Conservation (phyloP, 2,329 filamentous ascomycete species). For the Stagonosporopsis cucurbitacearum region DNA sequence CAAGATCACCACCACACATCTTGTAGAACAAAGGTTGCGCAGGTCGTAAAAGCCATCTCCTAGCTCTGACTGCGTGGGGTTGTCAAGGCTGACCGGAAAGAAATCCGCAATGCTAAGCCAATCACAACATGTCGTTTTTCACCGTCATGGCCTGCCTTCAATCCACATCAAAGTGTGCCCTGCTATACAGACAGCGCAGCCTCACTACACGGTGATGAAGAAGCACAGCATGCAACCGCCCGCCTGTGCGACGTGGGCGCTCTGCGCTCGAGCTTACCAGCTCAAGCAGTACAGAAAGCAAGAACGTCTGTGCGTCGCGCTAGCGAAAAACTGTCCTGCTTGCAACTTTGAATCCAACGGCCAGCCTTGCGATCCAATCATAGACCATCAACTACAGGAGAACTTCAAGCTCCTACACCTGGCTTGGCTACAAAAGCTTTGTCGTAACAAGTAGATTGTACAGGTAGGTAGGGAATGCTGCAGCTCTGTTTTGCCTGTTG, state of each 20-base stretch:
- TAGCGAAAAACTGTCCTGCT: constrained; percentile 32
- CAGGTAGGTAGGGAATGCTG: background rate
- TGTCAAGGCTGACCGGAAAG: constrained; percentile 1
- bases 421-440: background rate
- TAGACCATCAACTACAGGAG: background rate
- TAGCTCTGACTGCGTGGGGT: constrained; percentile 3
- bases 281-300: background rate
- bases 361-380: constrained; percentile 1
- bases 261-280: background rate
- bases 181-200: background rate
- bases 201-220: background rate
- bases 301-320: constrained; percentile 6
- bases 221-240: background rate
- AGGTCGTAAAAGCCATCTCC: constrained; percentile 15
- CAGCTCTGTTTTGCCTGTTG: background rate
- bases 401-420: background rate
- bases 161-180: background rate
- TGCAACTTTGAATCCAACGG: constrained; percentile 1
- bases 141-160: background rate
- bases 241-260: background rate
- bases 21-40: background rate
- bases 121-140: background rate
- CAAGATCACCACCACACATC: background rate
- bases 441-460: background rate
- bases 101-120: background rate